phyloP scores from a whole-genome alignment of 116 monocot species.

The Papilionanthe hybrid region DNA sequence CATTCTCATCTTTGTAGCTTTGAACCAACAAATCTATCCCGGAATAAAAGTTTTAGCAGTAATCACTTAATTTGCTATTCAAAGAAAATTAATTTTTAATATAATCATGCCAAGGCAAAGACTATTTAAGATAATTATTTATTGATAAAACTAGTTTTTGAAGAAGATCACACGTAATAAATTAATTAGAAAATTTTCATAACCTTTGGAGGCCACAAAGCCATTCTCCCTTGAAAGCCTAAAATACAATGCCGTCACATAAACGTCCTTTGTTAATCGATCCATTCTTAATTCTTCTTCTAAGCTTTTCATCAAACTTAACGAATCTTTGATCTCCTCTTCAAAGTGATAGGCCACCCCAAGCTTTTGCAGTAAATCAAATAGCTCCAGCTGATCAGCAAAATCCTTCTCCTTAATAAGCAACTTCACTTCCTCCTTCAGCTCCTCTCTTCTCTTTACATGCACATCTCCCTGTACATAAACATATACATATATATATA shows the following conservation, averaged over 20 bases:
- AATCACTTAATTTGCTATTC: too few species aligned
- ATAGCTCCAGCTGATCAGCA: neutral
- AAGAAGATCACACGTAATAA: too few species aligned
- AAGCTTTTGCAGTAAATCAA: neutral
- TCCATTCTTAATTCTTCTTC: neutral
- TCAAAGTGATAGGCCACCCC: neutral
- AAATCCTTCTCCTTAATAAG: neutral
- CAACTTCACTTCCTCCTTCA: neutral
- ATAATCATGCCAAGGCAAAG: too few species aligned
- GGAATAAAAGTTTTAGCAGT: too few species aligned
- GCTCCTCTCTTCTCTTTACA: neutral
- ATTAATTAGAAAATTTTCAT: too few species aligned
- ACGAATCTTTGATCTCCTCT: neutral
- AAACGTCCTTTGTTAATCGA: neutral
- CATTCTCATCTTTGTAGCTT: neutral
- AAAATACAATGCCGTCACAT: neutral
- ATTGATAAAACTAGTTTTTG: too few species aligned
- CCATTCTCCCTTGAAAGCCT: constrained; percentile 3
- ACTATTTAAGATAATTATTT: too few species aligned
- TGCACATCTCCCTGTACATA: neutral
- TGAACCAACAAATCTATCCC: neutral
- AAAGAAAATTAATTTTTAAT: too few species aligned
- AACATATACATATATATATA: too few species aligned
- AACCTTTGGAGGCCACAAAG: neutral
- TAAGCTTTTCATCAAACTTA: neutral